Evolutionary conservation across 2,329 filamentous ascomycete species (phyloP), one percentile per base, ranked within the genome.

Genomic region (Torrubiella hemipterigena): DNA sequence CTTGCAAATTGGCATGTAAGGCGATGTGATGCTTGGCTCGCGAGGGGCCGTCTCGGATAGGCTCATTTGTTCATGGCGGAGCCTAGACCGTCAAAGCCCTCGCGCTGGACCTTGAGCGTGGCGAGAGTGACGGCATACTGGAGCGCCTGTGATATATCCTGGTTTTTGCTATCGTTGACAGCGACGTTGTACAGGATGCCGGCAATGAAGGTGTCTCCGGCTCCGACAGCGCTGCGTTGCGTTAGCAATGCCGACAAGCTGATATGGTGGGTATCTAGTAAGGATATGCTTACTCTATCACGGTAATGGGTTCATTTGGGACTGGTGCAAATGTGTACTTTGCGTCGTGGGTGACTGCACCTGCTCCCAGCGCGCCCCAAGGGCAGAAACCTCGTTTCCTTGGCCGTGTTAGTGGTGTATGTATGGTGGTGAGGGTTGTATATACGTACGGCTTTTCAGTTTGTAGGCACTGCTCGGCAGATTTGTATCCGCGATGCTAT

Each of bases 181-280:
- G 67, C 53, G 38, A 81, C 51, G 21, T 61, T 65, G 52, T 76
- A 82, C 29, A 85, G 55, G 51, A 81, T 73, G 36, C 77, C 79
- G 20, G 79, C 80, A 40, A 80, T 71, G 45, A 85, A 85, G 0
- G 80, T 83, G 47, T 85, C 81, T 41, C 81, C 81, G 26, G 80
- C 80, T 33, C 80, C 81, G 38, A 84, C 68, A 6, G 77, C 67
- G 49, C 79, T 82, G 48, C 48, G 43, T 37, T 29, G 37, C 31
- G 37, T 30, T 37, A 35, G 39, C 41, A 14, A 14, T 17, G 31
- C 18, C 23, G 32, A 27, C 27, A 27, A 32, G 33, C 22, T 15
- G 21, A 17, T 15, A 20, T 23, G 20, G 21, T 19, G 17, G 18
- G 30, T 13, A 33, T 24, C 9, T 15, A 11, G 24, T 30, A 33